Evolutionary conservation across 2,329 filamentous ascomycete genomes (phyloP), one percentile per base, ranked within the genome.

Genomic region (Venturia effusa): DNA sequence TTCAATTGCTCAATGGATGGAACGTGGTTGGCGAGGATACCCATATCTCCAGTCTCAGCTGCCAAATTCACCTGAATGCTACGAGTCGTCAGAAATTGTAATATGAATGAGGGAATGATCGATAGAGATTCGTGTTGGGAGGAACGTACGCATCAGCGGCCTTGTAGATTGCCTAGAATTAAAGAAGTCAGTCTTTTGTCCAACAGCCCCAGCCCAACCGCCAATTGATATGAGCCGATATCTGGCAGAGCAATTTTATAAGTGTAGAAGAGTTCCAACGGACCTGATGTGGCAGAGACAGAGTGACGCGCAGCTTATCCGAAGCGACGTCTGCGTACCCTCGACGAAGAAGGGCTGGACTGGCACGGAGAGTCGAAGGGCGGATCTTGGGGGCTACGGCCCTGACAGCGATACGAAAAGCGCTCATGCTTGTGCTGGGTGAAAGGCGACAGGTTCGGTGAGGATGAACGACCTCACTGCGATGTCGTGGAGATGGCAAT

Each of bases 1-100:
- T 95, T 96, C 79, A 99, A 84, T 84, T 99, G 94, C 84, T 99
- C 94, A 75, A 99, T 97, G 67, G 92, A 92, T 69, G 94, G 92
- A 73, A 99, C 94, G 86, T 99, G 94, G 84, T 94, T 95, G 77
- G 94, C 94, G 76, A 99, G 89, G 73, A 99, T 88, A 89, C 94
- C 94, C 94, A 99, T 99, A 73, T 97, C 94, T 77, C 94, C 94
- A 68, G 92, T 95, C 79, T 96, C 94, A 75, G 94, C 94, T 77
- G 94, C 89, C 74, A 99, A 88, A 86, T 99, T 99, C 83, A 99
- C 94, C 83, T 99, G 94, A 75, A 97, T 88, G 80, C 89, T 92
- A 75, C 81, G 77, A 80, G 41, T 19, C 22, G 37, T 45, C 34
- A 45, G 41, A 45, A n/a, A 41, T 32, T 54, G 45, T 65, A 65